phyloP scores from a whole-genome alignment of 441 rosid species.

The Bruguiera hainesii region DNA sequence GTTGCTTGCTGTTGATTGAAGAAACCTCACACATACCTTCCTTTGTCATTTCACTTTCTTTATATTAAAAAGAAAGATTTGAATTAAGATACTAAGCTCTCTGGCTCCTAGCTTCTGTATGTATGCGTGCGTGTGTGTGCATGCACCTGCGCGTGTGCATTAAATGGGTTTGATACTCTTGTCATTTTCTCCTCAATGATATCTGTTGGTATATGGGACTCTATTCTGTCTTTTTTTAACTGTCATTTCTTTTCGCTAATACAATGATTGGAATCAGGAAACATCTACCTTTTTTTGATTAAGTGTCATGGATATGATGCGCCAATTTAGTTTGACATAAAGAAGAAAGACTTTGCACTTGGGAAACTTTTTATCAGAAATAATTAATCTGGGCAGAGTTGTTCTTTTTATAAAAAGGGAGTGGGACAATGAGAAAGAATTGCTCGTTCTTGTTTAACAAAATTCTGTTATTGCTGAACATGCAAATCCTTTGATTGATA shows the following conservation, averaged over 20 bases:
- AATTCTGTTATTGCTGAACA: constrained; percentile 8
- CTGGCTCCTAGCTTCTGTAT: constrained; percentile 26
- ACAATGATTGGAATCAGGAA: constrained; percentile 36
- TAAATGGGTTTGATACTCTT: constrained; percentile 17
- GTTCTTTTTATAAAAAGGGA: constrained; percentile 35
- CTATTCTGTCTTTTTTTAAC: too few relatives aligned
- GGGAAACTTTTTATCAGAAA: constrained; percentile 41
- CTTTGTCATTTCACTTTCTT: constrained; percentile 9
- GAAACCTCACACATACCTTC: constrained; percentile 30
- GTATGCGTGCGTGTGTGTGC: neutral
- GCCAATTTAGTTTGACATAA: constrained; percentile 18
- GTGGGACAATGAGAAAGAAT: constrained; percentile 13
- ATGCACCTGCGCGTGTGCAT: too few relatives aligned
- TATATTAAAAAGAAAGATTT: neutral
- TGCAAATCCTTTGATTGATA: constrained; percentile 8
- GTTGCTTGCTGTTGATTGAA: constrained; percentile 29
- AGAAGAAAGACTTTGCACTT: constrained; percentile 43
- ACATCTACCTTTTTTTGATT: neutral
- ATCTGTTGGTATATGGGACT: neutral
- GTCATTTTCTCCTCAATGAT: constrained; percentile 35
- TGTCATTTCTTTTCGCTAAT: too few relatives aligned
- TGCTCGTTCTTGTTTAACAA: constrained; percentile 10
- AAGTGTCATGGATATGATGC: too few relatives aligned
- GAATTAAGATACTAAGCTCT: constrained; percentile 14
- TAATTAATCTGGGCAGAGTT: constrained; percentile 30